Evolutionary conservation across 495 filamentous ascomycete genomes (phyloP), one percentile per base, ranked within the genome.

Genomic region (Hypoxylon lenormandii): DNA sequence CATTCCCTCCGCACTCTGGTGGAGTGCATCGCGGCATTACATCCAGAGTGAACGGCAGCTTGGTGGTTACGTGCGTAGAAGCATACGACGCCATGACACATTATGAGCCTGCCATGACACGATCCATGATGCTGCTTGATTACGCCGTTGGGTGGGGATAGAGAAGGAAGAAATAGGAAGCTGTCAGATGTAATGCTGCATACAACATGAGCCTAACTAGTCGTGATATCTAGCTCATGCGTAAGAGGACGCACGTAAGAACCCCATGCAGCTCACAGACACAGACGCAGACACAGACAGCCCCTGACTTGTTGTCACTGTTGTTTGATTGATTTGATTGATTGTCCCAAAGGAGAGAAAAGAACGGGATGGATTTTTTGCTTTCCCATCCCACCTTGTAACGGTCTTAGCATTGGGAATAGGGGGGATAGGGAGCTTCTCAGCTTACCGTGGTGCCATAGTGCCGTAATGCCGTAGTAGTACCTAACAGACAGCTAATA

Each of bases 191-290:
- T 19, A 19, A 21, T 19, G 2, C 2, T 18, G 16, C 43, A 16
- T 45, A 18, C 18, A 46, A 46, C 8, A 46, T 46, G 22, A 22
- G 43, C 43, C 15, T 46, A 33, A 5, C 30, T 33, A 7, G 30
- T 33, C 30, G 30, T 33, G 30, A 33, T 33, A 33, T 33, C 6
- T 33, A 33, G 30, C 30, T 33, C 30, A 33, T 33, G 30, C 30
- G 30, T 33, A 33, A 36, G 26, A 52, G 6, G 36, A 12, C 49
- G 49, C 15, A 52, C 37, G 49, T 52, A 30, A 52, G 49, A 13
- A 52, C 18, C 23, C 36, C 28, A 52, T 52, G 49, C 49, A 52
- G 36, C 26, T 52, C 49, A 52, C 26, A 52, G 28, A 19, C n/a
- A 52, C 2, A 6, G n/a, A 26, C 5, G 30, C 30, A 7, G n/a